Conservation (phyloP, 108 stramenopile species). For the Discostella pseudostelligera region DNA sequence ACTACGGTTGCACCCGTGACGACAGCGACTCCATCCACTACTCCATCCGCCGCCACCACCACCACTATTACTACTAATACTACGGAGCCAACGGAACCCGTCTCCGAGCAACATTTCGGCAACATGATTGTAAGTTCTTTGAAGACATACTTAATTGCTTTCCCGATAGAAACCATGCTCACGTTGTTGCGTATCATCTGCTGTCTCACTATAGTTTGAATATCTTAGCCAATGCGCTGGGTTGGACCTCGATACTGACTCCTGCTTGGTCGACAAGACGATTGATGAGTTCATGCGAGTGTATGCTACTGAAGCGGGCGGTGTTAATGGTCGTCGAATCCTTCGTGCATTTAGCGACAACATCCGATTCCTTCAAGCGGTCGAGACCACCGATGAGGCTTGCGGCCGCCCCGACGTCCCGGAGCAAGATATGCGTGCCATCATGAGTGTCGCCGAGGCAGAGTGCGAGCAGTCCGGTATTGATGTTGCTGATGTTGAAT, state of each 20-base stretch:
- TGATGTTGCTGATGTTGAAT: constrained; percentile 17
- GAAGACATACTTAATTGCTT: neutral
- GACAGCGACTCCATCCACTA: neutral
- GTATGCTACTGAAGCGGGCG: neutral
- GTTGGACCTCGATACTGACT: constrained; percentile 17
- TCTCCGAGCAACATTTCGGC: neutral
- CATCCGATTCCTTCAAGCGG: neutral
- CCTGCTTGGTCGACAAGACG: constrained; percentile 20
- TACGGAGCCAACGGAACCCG: neutral
- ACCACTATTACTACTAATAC: too few relatives aligned
- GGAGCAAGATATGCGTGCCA: constrained; percentile 16
- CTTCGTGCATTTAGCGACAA: constrained; percentile 7
- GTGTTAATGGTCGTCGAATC: constrained; percentile 3
- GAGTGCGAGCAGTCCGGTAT: constrained; percentile 21
- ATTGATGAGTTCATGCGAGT: constrained; percentile 18
- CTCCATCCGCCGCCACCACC: neutral
- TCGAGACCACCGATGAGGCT: constrained; percentile 6
- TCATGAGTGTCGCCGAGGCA: constrained; percentile 8
- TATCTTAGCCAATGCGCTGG: constrained; percentile 22
- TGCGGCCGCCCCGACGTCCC: constrained; percentile 19
- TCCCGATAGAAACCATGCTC: neutral
- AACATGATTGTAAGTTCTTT: neutral
- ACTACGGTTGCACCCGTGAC: too few relatives aligned
- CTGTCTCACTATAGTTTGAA: neutral
- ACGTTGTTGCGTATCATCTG: neutral